These are phyloP conservation scores for Dothiorella sarmentorum DNA, from an alignment of 2,329 filamentous ascomycete species.

Conservation along the genomic window DNA sequence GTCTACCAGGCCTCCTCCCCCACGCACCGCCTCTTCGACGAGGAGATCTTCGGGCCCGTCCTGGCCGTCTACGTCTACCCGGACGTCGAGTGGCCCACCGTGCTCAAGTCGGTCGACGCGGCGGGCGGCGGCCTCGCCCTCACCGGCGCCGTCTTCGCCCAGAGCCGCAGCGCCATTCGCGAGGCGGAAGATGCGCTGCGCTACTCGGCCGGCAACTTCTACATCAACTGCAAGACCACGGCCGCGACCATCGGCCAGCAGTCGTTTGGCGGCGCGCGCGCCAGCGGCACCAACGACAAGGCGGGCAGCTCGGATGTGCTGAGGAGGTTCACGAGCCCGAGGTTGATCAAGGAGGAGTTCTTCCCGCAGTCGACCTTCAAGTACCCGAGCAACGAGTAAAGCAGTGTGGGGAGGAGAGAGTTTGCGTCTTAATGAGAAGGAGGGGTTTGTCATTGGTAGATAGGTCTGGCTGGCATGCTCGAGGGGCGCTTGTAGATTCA, in stretches of 20 bases:
- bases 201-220: slow-evolving; percentile 77
- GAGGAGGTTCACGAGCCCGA: slow-evolving; percentile 53
- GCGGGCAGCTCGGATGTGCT: slow-evolving; percentile 53
- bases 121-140: slow-evolving; percentile 71
- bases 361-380: slow-evolving; percentile 44
- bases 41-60: slow-evolving; percentile 80
- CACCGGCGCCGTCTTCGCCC: slow-evolving; percentile 72
- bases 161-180: slow-evolving; percentile 62
- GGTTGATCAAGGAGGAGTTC: slow-evolving; percentile 56
- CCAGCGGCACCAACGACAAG: slow-evolving; percentile 57
- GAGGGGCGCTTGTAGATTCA: no score
- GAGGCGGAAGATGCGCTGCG: slow-evolving; percentile 68
- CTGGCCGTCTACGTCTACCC: slow-evolving; percentile 74
- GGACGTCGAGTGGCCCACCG: slow-evolving; percentile 61
- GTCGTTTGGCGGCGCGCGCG: slow-evolving; percentile 52
- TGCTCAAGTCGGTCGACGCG: slow-evolving; percentile 62
- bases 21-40: slow-evolving; percentile 68
- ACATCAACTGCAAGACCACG: slow-evolving; percentile 76
- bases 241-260: slow-evolving; percentile 51
- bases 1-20: slow-evolving; percentile 73
- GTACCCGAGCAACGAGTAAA: slow-evolving; percentile 49
- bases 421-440: background rate
- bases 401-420: background rate
- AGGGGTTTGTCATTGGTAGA: background rate
- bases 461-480: no score